Evolutionary conservation across 2,329 filamentous ascomycete genomes (phyloP).

Genomic region (Penicillium sp.): DNA sequence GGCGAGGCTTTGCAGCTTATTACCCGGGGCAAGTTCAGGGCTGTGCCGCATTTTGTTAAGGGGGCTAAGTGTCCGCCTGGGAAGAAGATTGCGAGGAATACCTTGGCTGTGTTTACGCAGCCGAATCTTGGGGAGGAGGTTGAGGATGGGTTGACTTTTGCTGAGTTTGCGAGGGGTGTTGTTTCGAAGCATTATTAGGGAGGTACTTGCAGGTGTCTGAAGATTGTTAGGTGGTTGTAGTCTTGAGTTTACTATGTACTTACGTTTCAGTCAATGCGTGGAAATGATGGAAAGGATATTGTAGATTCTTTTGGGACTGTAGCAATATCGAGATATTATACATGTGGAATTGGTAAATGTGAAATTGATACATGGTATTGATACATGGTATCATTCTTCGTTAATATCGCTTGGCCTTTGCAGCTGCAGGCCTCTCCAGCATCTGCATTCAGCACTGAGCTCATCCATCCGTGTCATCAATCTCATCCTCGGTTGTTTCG

Average conservation of each 20-base stretch:
- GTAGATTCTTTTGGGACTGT: neutral
- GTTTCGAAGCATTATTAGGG: conserved; percentile 61
- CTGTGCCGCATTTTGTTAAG: conserved; percentile 91
- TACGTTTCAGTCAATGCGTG: too few species aligned
- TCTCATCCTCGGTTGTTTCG: neutral
- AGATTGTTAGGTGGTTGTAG: conserved; percentile 36
- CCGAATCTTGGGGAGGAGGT: conserved; percentile 76
- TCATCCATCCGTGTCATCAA: neutral
- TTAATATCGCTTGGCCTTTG: neutral
- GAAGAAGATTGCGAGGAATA: conserved; percentile 67
- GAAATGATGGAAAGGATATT: neutral
- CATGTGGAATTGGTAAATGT: neutral
- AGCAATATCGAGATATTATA: neutral
- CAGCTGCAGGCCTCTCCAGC: neutral
- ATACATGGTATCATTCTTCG: neutral
- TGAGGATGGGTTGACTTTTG: conserved; percentile 68
- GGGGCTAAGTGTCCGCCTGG: conserved; percentile 60
- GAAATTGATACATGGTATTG: neutral
- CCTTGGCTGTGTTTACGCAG: conserved; percentile 93
- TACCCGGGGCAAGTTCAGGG: conserved; percentile 83
- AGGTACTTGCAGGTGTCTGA: too few species aligned
- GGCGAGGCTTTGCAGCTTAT: conserved; percentile 88
- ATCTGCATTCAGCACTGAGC: too few species aligned
- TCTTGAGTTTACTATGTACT: too few species aligned
- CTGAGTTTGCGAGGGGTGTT: conserved; percentile 71